Conservation (phyloP, 192 early-diverging fungal species). For the Entrophospora sp. region DNA sequence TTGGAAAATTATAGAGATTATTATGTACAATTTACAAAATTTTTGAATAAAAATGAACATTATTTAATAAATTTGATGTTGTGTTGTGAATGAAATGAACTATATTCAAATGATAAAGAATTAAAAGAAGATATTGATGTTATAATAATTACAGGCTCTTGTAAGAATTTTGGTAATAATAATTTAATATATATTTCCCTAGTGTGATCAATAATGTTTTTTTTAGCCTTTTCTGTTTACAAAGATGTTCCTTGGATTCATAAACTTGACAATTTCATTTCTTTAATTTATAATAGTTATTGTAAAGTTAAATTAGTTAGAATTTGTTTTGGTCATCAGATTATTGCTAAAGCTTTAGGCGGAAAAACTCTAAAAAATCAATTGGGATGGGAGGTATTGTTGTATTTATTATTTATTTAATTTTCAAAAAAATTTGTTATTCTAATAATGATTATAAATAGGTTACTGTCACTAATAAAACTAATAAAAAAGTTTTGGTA, state of each 20-base stretch:
- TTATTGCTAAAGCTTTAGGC: constrained; percentile 60
- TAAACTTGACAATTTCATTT: constrained; percentile 46
- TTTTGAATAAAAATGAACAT: constrained; percentile 7
- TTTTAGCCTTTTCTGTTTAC: constrained; percentile 47
- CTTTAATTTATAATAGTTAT: constrained; percentile 25
- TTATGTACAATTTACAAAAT: neutral
- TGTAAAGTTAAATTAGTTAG: constrained; percentile 48
- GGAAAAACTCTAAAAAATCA: constrained; percentile 47
- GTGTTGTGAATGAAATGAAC: constrained; percentile 9
- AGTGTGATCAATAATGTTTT: neutral
- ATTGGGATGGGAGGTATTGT: constrained; percentile 62
- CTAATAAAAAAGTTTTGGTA: constrained; percentile 19
- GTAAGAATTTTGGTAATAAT: constrained; percentile 5
- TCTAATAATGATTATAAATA: too few relatives aligned
- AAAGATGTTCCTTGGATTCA: constrained; percentile 61
- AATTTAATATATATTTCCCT: neutral
- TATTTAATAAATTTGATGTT: neutral
- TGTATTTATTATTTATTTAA: neutral
- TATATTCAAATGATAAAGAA: constrained; percentile 10
- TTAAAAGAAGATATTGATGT: constrained; percentile 37
- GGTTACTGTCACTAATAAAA: neutral
- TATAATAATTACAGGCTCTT: constrained; percentile 48
- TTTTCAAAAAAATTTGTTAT: too few relatives aligned
- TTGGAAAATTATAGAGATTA: neutral
- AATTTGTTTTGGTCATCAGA: constrained; percentile 83